These are phyloP conservation scores for Malassezia obtusa DNA, from an alignment of 1,284 basidiomycete genomes.

Conservation along the genomic window DNA sequence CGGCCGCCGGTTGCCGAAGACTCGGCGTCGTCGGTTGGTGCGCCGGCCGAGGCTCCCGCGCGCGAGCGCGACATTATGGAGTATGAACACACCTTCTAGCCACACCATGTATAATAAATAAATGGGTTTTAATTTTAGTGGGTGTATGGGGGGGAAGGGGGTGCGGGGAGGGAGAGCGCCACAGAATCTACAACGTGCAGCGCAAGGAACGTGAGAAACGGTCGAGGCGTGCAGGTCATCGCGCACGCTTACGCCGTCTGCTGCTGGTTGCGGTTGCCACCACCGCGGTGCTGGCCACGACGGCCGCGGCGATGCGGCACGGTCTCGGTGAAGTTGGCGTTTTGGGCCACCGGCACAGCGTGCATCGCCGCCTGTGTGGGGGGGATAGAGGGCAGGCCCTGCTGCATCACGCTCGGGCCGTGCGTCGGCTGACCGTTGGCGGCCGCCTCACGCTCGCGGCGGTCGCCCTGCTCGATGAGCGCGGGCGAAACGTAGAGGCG, in stretches of 20 bases:
- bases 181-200: constrained; percentile 3
- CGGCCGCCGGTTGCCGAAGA: not conserved
- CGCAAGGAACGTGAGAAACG: not conserved
- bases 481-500: constrained; percentile 60
- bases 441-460: constrained; percentile 11
- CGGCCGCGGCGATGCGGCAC: constrained; percentile 31
- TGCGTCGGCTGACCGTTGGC: constrained; percentile 10
- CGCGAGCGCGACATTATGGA: constrained; percentile 14
- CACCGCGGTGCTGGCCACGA: constrained; percentile 17
- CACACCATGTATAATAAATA: not conserved
- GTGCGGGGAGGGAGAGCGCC: not conserved
- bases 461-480: constrained; percentile 36
- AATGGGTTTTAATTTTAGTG: constrained; percentile 3
- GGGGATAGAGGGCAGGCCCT: constrained; percentile 45
- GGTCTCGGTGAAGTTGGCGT: constrained; percentile 42
- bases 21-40: no score
- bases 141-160: not conserved
- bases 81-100: constrained; percentile 7
- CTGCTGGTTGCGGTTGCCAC: constrained; percentile 4
- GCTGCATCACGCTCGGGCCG: constrained; percentile 32
- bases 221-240: not conserved
- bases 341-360: constrained; percentile 38
- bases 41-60: not conserved
- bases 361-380: constrained; percentile 47
- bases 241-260: not conserved